phyloP scores from a whole-genome alignment of 805 yeast species.

The Myxozyma sirexii region DNA sequence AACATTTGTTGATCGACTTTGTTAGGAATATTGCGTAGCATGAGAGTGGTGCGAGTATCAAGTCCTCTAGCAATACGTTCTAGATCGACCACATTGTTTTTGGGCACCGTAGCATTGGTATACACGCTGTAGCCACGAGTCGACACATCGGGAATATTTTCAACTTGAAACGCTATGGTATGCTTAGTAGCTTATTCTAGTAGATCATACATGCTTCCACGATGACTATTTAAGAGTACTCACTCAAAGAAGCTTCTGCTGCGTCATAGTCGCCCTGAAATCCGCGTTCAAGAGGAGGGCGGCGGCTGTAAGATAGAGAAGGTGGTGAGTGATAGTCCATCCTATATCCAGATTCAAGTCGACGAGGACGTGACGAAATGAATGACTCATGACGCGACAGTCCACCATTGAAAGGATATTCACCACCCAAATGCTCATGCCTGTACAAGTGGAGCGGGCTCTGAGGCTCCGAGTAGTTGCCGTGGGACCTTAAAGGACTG shows the following conservation, averaged over 20 bases:
- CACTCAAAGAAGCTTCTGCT: conserved; percentile 30
- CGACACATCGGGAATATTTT: conserved; percentile 15
- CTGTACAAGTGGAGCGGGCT: conserved; percentile 14
- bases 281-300: not conserved
- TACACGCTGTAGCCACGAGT: conserved; percentile 32
- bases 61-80: conserved; percentile 46
- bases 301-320: not conserved
- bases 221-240: not conserved
- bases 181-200: too few species aligned
- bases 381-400: conserved; percentile 13
- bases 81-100: conserved; percentile 47
- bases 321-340: not conserved
- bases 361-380: not conserved
- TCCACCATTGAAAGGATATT: not conserved
- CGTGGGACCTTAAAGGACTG: not conserved
- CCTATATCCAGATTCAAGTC: not conserved
- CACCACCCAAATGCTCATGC: conserved; percentile 3
- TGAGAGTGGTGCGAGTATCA: conserved; percentile 53
- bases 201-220: too few species aligned
- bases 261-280: conserved; percentile 13
- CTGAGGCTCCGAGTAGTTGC: conserved; percentile 20
- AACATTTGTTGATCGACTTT: conserved; percentile 52
- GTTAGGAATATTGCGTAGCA: conserved; percentile 60
- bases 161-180: conserved; percentile 31
- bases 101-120: conserved; percentile 41